Evolutionary conservation across 176 grass and related monocot genomes (phyloP).

Genomic region (Oryza officinalis): DNA sequence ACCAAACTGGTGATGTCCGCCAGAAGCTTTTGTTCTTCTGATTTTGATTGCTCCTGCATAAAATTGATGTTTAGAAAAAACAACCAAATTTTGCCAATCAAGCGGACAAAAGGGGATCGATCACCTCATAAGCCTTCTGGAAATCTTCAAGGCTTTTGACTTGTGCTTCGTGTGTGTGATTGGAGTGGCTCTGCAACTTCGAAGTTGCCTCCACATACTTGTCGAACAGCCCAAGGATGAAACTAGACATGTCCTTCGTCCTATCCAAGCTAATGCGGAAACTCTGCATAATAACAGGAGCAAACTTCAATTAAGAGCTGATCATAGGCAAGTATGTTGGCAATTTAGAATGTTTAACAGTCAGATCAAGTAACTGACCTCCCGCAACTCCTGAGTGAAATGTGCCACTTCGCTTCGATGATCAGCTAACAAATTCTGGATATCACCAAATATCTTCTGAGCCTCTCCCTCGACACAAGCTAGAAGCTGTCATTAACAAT

Average conservation of each 20-base stretch:
- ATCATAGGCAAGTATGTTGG: slow-evolving; percentile 1
- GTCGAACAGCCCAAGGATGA: slow-evolving; percentile 66
- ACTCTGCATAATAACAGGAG: slow-evolving; percentile 55
- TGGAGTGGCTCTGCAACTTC: slow-evolving; percentile 65
- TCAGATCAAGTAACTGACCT: slow-evolving; percentile 57
- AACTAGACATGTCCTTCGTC: slow-evolving; percentile 67
- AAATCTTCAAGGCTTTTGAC: slow-evolving; percentile 86
- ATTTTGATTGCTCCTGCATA: slow-evolving; percentile 81
- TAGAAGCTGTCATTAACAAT: slow-evolving; percentile 61
- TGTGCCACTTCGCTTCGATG: slow-evolving; percentile 70
- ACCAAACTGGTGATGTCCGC: slow-evolving; percentile 77
- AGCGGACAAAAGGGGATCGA: background rate
- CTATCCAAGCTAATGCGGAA: slow-evolving; percentile 64
- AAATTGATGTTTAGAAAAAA: slow-evolving; percentile 33
- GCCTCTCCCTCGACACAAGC: slow-evolving; percentile 66
- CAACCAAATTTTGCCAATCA: background rate
- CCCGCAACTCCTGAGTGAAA: slow-evolving; percentile 75
- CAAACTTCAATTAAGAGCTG: slow-evolving; percentile 6
- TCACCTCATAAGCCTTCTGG: slow-evolving; percentile 79
- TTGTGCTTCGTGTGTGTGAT: slow-evolving; percentile 60
- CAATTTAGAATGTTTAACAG: background rate
- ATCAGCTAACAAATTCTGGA: slow-evolving; percentile 68
- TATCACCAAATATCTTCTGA: slow-evolving; percentile 59
- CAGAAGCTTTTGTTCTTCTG: slow-evolving; percentile 81
- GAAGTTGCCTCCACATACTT: slow-evolving; percentile 61